These are phyloP conservation scores for Rubus idaeus DNA, from an alignment of 306 rosid species.

Conservation along the genomic window DNA sequence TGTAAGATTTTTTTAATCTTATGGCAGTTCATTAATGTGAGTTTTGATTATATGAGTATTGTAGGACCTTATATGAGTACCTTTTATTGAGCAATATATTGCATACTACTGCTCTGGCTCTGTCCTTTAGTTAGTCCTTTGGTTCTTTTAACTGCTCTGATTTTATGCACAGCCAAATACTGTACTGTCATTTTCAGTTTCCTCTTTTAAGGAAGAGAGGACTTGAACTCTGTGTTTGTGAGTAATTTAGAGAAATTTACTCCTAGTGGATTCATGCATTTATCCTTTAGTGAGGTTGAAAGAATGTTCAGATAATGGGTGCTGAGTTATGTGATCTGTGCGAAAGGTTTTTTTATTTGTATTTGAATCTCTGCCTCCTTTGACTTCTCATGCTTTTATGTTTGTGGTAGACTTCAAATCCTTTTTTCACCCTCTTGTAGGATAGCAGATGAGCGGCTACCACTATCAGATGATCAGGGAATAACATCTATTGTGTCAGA, in stretches of 20 bases:
- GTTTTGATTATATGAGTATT: slow-evolving; percentile 24
- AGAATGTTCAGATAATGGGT: slow-evolving; percentile 11
- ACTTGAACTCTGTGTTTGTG: background rate
- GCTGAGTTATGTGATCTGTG: slow-evolving; percentile 20
- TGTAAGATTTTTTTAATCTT: slow-evolving; percentile 61
- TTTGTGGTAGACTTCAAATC: slow-evolving; percentile 19
- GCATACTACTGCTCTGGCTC: background rate
- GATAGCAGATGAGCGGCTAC: slow-evolving; percentile 45
- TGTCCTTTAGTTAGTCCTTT: background rate
- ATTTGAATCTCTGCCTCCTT: slow-evolving; percentile 6
- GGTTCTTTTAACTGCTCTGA: slow-evolving; percentile 10
- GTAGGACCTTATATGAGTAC: background rate
- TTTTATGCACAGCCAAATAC: slow-evolving; percentile 20
- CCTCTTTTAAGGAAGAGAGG: background rate
- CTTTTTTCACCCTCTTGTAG: slow-evolving; percentile 42
- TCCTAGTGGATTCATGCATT: slow-evolving; percentile 13
- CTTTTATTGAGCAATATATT: background rate
- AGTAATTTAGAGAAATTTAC: slow-evolving; percentile 14
- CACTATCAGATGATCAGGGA: slow-evolving; percentile 46
- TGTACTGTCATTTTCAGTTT: background rate
- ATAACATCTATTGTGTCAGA: slow-evolving; percentile 47
- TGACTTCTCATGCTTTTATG: slow-evolving; percentile 15
- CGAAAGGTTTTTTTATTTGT: slow-evolving; percentile 11
- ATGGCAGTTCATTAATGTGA: slow-evolving; percentile 10
- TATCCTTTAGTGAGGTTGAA: background rate